These are phyloP conservation scores for Penicillium sp. DNA, from an alignment of 2,329 filamentous ascomycete species.

Conservation along the genomic window DNA sequence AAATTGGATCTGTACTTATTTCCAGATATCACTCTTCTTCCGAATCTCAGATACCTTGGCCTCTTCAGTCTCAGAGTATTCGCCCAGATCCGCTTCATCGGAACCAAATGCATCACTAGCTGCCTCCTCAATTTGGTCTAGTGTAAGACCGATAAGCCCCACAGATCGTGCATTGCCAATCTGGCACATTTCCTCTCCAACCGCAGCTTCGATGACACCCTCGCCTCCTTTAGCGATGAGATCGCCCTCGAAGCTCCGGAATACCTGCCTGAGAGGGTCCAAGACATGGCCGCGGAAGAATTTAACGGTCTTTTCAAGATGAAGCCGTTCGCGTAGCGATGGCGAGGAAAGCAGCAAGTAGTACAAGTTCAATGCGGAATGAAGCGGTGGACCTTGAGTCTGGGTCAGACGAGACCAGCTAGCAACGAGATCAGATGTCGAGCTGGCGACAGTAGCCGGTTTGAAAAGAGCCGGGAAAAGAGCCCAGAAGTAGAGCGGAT, in stretches of 20 bases:
- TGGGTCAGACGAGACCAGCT: constrained; percentile 53
- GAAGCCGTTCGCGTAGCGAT: constrained; percentile 47
- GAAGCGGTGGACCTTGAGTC: constrained; percentile 47
- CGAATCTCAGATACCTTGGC: constrained; percentile 28
- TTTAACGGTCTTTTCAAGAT: constrained; percentile 40
- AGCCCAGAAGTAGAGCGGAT: constrained; percentile 37
- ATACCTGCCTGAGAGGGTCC: constrained; percentile 32
- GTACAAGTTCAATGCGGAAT: constrained; percentile 58
- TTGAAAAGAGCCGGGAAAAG: constrained; percentile 55
- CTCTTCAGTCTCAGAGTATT: constrained; percentile 32
- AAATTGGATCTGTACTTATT: neutral
- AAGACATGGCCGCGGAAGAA: constrained; percentile 36
- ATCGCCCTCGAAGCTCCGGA: constrained; percentile 34
- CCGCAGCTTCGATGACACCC: constrained; percentile 33
- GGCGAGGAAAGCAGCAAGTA: constrained; percentile 54
- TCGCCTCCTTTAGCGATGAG: constrained; percentile 36
- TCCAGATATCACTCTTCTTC: constrained; percentile 22
- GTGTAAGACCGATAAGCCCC: constrained; percentile 31
- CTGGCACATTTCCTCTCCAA: constrained; percentile 36
- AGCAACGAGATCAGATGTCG: constrained; percentile 37
- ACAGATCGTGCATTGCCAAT: constrained; percentile 38
- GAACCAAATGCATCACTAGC: constrained; percentile 29
- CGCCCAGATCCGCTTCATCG: constrained; percentile 27
- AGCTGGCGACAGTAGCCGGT: constrained; percentile 42
- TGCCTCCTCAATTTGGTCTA: constrained; percentile 38